phyloP scores from a whole-genome alignment of 306 rosid species.

The Albizia julibrissin region DNA sequence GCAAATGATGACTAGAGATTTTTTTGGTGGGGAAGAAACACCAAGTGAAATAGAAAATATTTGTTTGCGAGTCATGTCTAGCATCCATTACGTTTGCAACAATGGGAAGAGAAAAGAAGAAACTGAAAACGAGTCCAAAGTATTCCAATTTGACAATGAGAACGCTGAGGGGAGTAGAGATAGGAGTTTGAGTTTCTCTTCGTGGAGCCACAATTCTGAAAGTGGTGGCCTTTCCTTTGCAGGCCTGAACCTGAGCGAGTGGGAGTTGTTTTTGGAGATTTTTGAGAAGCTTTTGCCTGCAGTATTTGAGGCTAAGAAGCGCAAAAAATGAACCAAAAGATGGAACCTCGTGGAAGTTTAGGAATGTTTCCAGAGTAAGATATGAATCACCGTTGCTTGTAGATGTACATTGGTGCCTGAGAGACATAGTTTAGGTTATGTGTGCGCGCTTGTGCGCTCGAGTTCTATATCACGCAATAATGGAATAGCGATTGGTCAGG shows the following conservation, averaged over 20 bases:
- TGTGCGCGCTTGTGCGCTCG: not conserved
- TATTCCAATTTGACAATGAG: not conserved
- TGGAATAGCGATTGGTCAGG: conserved; percentile 66
- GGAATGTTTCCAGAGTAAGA: conserved; percentile 24
- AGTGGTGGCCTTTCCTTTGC: conserved; percentile 55
- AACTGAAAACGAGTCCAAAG: conserved; percentile 13
- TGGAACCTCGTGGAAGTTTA: conserved; percentile 60
- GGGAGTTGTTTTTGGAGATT: conserved; percentile 66
- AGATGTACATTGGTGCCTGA: conserved; percentile 45
- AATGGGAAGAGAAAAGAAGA: conserved; percentile 15
- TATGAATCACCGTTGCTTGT: conserved; percentile 36
- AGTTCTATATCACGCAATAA: conserved; percentile 18
- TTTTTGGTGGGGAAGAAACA: conserved; percentile 50
- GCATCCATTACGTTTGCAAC: conserved; percentile 31
- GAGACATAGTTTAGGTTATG: conserved; percentile 44
- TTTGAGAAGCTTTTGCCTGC: conserved; percentile 54
- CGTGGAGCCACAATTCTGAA: conserved; percentile 33
- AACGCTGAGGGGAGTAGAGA: not conserved
- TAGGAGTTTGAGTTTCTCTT: not conserved
- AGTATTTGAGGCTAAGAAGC: conserved; percentile 42
- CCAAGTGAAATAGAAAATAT: conserved; percentile 61
- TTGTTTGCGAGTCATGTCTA: conserved; percentile 56
- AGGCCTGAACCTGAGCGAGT: conserved; percentile 58
- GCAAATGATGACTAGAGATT: conserved; percentile 75
- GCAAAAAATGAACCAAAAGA: conserved; percentile 47